Percentiles rank a stretch among this genome's conserved stretches.
Evolutionary conservation across 1,284 basidiomycete species (phyloP).

Genomic region (Leccinum solheimii): DNA sequence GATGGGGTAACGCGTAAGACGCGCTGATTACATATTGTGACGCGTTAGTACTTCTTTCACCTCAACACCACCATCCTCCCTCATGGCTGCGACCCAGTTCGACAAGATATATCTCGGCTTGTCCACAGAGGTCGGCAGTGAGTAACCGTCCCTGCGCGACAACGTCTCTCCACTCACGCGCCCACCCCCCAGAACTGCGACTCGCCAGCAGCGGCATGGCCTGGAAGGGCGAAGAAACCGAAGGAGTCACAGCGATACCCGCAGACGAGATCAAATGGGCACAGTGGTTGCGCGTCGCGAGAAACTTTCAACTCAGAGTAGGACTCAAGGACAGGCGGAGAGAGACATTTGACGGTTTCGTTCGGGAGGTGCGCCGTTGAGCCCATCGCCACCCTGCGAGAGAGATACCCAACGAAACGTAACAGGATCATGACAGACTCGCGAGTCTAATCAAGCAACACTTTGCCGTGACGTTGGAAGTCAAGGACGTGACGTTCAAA

Average conservation of each 20-base stretch:
- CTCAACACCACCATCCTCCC: constrained; percentile 7
- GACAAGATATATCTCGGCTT: constrained; percentile 81
- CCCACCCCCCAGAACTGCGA: constrained; percentile 68
- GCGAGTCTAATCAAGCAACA: constrained; percentile 78
- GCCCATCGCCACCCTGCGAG: neutral
- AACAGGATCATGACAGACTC: constrained; percentile 81
- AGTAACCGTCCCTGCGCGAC: constrained; percentile 33
- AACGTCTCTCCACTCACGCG: constrained; percentile 1
- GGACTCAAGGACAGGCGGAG: constrained; percentile 74
- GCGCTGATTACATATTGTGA: constrained; percentile 25
- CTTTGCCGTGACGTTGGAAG: constrained; percentile 85
- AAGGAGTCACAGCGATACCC: constrained; percentile 65
- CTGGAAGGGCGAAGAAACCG: constrained; percentile 81
- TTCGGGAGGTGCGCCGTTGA: constrained; percentile 67
- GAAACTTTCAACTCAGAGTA: constrained; percentile 88
- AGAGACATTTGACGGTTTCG: constrained; percentile 93
- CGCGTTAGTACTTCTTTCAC: constrained; percentile 17
- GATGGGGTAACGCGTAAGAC: constrained; percentile 8
- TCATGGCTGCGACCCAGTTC: constrained; percentile 71
- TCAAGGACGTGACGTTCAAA: constrained; percentile 84
- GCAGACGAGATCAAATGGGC: constrained; percentile 82
- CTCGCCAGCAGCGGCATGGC: constrained; percentile 88
- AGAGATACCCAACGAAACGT: neutral
- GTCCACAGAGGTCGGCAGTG: constrained; percentile 78
- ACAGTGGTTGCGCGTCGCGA: constrained; percentile 89